Conservation (phyloP, 2,329 filamentous ascomycete genomes). For the Periconia sp. region DNA sequence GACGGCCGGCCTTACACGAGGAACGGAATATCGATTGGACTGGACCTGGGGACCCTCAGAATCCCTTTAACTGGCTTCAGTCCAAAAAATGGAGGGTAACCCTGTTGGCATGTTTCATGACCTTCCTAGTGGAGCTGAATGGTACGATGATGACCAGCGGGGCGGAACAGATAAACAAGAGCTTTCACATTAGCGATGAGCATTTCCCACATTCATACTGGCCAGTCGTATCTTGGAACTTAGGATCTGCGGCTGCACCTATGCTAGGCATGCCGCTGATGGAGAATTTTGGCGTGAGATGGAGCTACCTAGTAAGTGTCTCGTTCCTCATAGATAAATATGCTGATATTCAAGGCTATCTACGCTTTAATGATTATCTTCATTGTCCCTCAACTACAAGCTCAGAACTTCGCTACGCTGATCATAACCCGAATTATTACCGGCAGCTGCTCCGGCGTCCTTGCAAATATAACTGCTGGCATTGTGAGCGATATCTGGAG, state of each 20-base stretch:
- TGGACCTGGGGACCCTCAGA: slow-evolving; percentile 28
- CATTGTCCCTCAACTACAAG: slow-evolving; percentile 51
- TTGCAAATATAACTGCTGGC: slow-evolving; percentile 48
- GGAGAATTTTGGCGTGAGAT: slow-evolving; percentile 53
- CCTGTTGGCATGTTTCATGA: slow-evolving; percentile 52
- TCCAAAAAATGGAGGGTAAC: slow-evolving; percentile 52
- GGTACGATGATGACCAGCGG: slow-evolving; percentile 42
- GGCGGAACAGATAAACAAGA: slow-evolving; percentile 43
- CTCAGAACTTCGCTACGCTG: slow-evolving; percentile 53
- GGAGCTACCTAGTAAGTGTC: slow-evolving; percentile 47
- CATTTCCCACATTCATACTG: slow-evolving; percentile 50
- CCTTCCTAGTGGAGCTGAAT: slow-evolving; percentile 39
- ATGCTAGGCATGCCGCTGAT: slow-evolving; percentile 51
- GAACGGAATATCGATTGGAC: slow-evolving; percentile 22
- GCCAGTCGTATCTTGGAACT: slow-evolving; percentile 49
- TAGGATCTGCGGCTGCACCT: slow-evolving; percentile 51
- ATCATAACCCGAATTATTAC: slow-evolving; percentile 53
- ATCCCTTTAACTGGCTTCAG: slow-evolving; percentile 50
- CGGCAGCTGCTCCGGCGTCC: slow-evolving; percentile 51
- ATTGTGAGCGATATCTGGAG: slow-evolving; percentile 47
- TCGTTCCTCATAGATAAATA: background rate
- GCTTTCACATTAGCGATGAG: slow-evolving; percentile 47
- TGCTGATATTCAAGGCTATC: slow-evolving; percentile 24
- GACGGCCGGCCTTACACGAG: background rate
- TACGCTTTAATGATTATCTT: slow-evolving; percentile 51